Base-by-base conservation (phyloP, 176 grass and related monocot genomes). In the Tillandsia fasciculata region DNA sequence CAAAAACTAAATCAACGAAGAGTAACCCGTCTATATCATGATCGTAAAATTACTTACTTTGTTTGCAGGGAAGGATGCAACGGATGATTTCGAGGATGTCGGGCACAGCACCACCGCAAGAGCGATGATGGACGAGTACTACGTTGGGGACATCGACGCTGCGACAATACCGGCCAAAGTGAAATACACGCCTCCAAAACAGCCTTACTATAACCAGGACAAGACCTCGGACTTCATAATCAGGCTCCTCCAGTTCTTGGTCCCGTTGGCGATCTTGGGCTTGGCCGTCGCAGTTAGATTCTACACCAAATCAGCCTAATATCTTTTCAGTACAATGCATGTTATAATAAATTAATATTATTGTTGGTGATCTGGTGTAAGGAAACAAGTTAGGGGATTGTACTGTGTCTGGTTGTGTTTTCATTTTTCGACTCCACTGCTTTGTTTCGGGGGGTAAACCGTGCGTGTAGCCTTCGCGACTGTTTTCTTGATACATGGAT, bases 171-270 rank as follows among this genome's bases (percentile, higher is more conserved):
- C 93, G 1, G 11, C 73, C 22, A 83, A 66, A 70, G 69, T 83
- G 0, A 89, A 87, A 68, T 96, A 96, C 12, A 72, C 80, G 4
- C 76, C 86, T 6, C 93, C 93, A 0, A 92, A 96, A 76, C 88
- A 96, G 67, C 89, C 93, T 0, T 82, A 92, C 70, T 96, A 92
- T 70, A 90, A 92, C 77, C 83, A 87, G 68, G 93, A 96, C 72
- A 96, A 92, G 81, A 92, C 93, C 27, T 70, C 67, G 0, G 86
- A 96, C 26, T 96, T 96, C 76, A 65, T 96, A 9, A 81, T 96
- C 79, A 88, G 79, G 80, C 71, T 95, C 65, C 86, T 95, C 11
- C 90, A 95, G 78, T 90, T 95, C 76, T 74, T 95, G 61, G 84
- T 96, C 72, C 93, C 93, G 7, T n/a, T 96, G 1, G 78, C 80